Evolutionary conservation across 352 stramenopile species (phyloP).

Genomic region (Pythium apleroticum): DNA sequence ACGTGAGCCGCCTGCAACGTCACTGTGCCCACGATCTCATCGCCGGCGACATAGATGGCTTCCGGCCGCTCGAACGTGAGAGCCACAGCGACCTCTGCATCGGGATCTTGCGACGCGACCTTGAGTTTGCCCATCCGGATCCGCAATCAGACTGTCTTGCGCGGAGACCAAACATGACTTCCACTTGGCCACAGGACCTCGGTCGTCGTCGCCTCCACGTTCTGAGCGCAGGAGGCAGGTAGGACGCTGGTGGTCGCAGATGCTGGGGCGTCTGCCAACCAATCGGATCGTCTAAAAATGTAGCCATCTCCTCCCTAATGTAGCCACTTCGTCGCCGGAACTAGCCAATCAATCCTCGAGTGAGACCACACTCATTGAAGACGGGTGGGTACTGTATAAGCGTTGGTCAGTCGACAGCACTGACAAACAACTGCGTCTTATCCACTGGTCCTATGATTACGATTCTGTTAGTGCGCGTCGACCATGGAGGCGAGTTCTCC

Average conservation of each 20-base stretch:
- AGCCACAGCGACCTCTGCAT: background rate
- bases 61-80: background rate
- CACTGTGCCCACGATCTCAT: background rate
- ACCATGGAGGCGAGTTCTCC: slow-evolving; percentile 54
- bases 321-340: background rate
- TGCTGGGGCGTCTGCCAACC: too few species aligned
- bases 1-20: background rate
- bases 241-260: too few species aligned
- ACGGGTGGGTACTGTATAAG: background rate
- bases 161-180: background rate
- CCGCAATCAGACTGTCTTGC: background rate
- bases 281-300: background rate
- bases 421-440: too few species aligned
- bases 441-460: background rate
- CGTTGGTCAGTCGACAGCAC: too few species aligned
- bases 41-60: background rate
- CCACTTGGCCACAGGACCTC: background rate
- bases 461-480: background rate
- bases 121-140: background rate
- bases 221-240: background rate
- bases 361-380: too few species aligned
- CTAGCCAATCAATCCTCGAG: background rate
- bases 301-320: background rate
- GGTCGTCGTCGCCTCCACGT: background rate
- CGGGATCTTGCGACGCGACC: background rate